These are phyloP conservation scores for Flaveria bidentis DNA, from an alignment of 129 eudicot species.

Conservation along the genomic window DNA sequence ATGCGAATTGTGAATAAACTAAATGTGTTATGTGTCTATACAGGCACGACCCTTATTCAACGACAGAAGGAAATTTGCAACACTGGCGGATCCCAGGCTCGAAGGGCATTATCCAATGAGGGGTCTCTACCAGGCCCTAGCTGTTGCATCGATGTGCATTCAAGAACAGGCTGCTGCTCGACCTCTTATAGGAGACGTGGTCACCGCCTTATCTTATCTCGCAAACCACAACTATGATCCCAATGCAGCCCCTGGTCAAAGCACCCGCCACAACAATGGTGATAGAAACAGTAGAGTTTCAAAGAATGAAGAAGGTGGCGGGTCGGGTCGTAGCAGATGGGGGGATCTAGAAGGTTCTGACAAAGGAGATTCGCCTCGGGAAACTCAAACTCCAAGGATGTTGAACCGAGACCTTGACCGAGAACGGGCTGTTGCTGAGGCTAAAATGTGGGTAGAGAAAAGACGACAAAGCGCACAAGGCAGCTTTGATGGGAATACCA, in stretches of 20 bases:
- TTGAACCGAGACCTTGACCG: slow-evolving; percentile 70
- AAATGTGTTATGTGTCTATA: slow-evolving; percentile 7
- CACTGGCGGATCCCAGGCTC: slow-evolving; percentile 73
- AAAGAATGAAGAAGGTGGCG: slow-evolving; percentile 71
- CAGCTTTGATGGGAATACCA: slow-evolving; percentile 59
- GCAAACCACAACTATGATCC: slow-evolving; percentile 83
- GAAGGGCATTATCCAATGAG: slow-evolving; percentile 82
- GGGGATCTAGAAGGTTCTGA: slow-evolving; percentile 80
- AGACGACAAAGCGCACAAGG: slow-evolving; percentile 73
- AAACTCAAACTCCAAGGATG: slow-evolving; percentile 61
- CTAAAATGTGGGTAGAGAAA: slow-evolving; percentile 96
- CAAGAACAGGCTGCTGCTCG: slow-evolving; percentile 97
- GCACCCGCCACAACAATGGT: slow-evolving; percentile 25
- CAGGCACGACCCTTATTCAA: slow-evolving; percentile 91
- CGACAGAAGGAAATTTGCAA: slow-evolving; percentile 68
- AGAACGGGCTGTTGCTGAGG: slow-evolving; percentile 95
- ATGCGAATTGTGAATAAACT: neutral
- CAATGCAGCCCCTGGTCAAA: slow-evolving; percentile 41
- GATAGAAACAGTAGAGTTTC: slow-evolving; percentile 53
- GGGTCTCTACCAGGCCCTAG: slow-evolving; percentile 86
- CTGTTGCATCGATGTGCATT: slow-evolving; percentile 92
- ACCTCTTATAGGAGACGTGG: slow-evolving; percentile 89
- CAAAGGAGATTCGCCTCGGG: slow-evolving; percentile 85
- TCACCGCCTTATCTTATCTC: slow-evolving; percentile 84
- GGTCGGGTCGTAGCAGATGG: slow-evolving; percentile 78